These are phyloP conservation scores for Jamesozyma hellenica DNA, from an alignment of 805 yeast genomes.

Conservation along the genomic window DNA sequence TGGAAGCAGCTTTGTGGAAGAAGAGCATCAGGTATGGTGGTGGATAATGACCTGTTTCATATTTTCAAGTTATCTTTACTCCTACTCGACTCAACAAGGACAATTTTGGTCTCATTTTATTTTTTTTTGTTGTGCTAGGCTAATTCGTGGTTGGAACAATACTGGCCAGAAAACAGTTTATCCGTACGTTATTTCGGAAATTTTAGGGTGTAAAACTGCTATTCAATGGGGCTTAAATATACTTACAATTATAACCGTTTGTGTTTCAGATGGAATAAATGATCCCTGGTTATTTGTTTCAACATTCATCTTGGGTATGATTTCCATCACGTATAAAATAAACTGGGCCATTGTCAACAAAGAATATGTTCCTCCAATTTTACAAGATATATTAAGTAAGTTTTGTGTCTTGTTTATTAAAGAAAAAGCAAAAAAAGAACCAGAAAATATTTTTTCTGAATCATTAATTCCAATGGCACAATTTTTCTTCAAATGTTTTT, in stretches of 20 bases:
- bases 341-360: constrained; percentile 46
- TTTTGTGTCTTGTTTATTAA: constrained; percentile 6
- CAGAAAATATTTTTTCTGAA: constrained; percentile 26
- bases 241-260: constrained; percentile 29
- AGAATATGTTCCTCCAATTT: constrained; percentile 38
- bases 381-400: constrained; percentile 16
- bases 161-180: constrained; percentile 75
- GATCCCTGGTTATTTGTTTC: constrained; percentile 33
- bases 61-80: not conserved
- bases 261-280: not conserved
- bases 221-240: constrained; percentile 42
- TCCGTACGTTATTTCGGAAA: constrained; percentile 38
- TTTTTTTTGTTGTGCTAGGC: constrained; percentile 35
- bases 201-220: constrained; percentile 28
- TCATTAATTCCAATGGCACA: constrained; percentile 30
- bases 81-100: not conserved
- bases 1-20: constrained; percentile 87
- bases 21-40: constrained; percentile 97
- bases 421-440: constrained; percentile 5
- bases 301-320: constrained; percentile 36
- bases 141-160: constrained; percentile 75
- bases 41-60: constrained; percentile 41
- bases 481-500: constrained; percentile 28
- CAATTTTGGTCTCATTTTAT: constrained; percentile 9
- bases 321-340: constrained; percentile 46